phyloP scores from a whole-genome alignment of 208 protist genomes.

The Acanthamoeba lenticulata region DNA sequence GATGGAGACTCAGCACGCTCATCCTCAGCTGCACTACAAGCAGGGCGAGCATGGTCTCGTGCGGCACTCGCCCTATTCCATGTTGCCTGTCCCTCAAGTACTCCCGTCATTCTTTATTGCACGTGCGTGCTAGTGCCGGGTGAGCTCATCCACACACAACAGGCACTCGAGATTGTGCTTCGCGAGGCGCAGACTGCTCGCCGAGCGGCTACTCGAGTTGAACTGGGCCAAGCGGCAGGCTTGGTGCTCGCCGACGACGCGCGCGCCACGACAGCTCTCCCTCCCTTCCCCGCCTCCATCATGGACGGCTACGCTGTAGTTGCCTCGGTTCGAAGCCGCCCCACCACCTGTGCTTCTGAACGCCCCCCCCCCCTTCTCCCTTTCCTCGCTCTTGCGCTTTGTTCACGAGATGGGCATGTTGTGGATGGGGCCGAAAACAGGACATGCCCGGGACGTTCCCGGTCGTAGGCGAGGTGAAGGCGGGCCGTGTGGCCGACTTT shows the following conservation, averaged over 20 bases:
- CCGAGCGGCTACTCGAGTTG: neutral
- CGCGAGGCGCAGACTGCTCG: neutral
- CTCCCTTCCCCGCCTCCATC: conserved; percentile 79
- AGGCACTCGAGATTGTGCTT: conserved; percentile 38
- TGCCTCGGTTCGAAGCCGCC: neutral
- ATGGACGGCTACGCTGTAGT: conserved; percentile 84
- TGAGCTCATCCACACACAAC: neutral
- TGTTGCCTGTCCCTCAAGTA: conserved; percentile 25
- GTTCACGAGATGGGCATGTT: neutral
- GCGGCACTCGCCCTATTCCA: conserved; percentile 50
- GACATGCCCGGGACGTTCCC: conserved; percentile 65
- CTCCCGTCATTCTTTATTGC: neutral
- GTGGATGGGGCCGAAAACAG: neutral
- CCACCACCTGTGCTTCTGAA: neutral
- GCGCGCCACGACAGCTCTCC: conserved; percentile 39
- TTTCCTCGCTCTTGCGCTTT: neutral
- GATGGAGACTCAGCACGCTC: neutral
- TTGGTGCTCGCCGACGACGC: conserved; percentile 63
- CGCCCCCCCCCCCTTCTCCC: neutral
- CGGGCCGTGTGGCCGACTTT: conserved; percentile 47
- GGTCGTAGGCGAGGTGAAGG: conserved; percentile 68
- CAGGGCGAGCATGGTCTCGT: neutral
- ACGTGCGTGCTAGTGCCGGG: neutral
- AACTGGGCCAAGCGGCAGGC: neutral
- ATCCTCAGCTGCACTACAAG: neutral